A percentile compares a stretch with the other conserved stretches of the same genome.
These are phyloP conservation scores for Tuber borchii DNA, from an alignment of 495 filamentous ascomycete genomes.

Conservation along the genomic window DNA sequence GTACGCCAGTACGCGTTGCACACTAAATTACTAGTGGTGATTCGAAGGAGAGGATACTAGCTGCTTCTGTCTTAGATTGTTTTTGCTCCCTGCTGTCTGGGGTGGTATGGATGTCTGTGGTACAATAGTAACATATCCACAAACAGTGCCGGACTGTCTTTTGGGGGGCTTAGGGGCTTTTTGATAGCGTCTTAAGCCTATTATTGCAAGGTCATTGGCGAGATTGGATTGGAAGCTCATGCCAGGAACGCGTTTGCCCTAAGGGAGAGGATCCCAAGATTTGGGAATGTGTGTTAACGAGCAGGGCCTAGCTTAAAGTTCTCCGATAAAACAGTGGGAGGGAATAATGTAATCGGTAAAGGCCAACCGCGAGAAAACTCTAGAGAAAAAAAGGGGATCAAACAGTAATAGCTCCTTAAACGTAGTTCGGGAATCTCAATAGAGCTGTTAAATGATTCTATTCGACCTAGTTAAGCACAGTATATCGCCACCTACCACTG, in stretches of 20 bases:
- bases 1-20: background rate
- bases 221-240: background rate
- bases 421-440: background rate
- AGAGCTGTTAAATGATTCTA: background rate
- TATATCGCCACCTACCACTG: background rate
- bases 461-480: background rate
- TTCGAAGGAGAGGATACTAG: background rate
- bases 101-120: background rate
- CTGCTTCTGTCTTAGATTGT: background rate
- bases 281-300: background rate
- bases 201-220: background rate
- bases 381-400: background rate
- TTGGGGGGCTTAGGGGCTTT: background rate
- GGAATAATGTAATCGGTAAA: background rate
- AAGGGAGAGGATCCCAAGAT: background rate
- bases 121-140: background rate
- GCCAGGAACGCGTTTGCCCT: background rate
- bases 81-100: background rate
- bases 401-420: background rate
- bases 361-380: background rate
- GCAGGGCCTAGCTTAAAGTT: background rate
- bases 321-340: background rate
- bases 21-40: background rate
- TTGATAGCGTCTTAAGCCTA: background rate
- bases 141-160: background rate